Evolutionary conservation across 2,329 filamentous ascomycete genomes (phyloP).

Genomic region (Fusarium austroafricanum): DNA sequence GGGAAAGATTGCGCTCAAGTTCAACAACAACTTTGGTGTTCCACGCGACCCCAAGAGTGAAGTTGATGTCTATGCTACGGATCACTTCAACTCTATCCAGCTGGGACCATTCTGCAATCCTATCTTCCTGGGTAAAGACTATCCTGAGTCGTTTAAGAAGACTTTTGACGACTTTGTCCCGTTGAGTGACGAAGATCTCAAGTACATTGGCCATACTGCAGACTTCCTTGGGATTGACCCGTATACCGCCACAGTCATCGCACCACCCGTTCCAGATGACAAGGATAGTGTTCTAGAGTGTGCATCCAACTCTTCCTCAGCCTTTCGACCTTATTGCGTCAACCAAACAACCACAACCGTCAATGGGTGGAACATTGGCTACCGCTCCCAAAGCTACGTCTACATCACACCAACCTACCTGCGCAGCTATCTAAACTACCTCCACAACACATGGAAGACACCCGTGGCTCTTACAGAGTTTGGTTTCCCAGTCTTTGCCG

Average conservation of each 20-base stretch:
- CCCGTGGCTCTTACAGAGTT: constrained; percentile 66
- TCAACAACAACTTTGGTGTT: constrained; percentile 63
- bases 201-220: constrained; percentile 60
- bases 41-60: constrained; percentile 55
- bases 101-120: constrained; percentile 65
- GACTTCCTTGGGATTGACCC: constrained; percentile 70
- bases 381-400: constrained; percentile 65
- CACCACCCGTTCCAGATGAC: constrained; percentile 52
- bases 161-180: constrained; percentile 59
- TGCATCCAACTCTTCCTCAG: constrained; percentile 57
- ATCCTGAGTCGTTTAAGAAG: constrained; percentile 59
- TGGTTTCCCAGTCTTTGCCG: constrained; percentile 65
- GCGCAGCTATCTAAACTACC: constrained; percentile 65
- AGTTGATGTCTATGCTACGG: constrained; percentile 58
- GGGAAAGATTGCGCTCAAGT: constrained; percentile 63
- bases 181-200: constrained; percentile 61
- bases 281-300: constrained; percentile 60
- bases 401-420: constrained; percentile 70
- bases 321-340: constrained; percentile 65
- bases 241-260: constrained; percentile 67
- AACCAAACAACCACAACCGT: constrained; percentile 58
- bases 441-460: constrained; percentile 68
- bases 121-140: constrained; percentile 63
- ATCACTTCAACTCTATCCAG: constrained; percentile 60
- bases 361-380: constrained; percentile 69